Base-by-base conservation (phyloP, 495 filamentous ascomycete species). In the Penicillium diatomitis region DNA sequence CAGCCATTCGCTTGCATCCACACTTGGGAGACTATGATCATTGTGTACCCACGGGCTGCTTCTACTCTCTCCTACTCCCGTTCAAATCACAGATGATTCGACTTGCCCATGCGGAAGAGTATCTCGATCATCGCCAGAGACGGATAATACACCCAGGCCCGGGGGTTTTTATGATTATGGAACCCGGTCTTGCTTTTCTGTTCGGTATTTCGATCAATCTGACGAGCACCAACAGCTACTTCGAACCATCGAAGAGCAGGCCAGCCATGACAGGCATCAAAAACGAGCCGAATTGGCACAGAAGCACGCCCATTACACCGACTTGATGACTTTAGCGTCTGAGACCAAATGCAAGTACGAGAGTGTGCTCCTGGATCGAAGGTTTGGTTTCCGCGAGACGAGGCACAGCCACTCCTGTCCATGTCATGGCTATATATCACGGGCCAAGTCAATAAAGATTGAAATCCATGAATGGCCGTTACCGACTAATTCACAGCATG, bases 391-490 rank as follows among this genome's bases (percentile, higher is more conserved):
- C 37, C 37, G 37, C 4, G 37, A 38, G 10, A n/a, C 37, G 4
- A 8, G 37, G 10, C 37, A 38, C 10, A 38, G 37, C 10, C 37
- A 38, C 20, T 38, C 37, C 10, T 38, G 37, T n/a, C 5, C 37
- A 38, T n/a, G 1, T 0, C 60, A 11, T 31, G 34, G 5, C 12
- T 39, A 68, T 20, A 10, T 47, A 5, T 3, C 44, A 0, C 7
- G 63, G n/a, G 70, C 70, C 0, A 34, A 62, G 0, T 36, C 7
- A 0, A 54, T 88, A 20, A 47, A 9, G 0, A 84, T 88, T 38
- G 4, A 54, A 0, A 44, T 80, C 43, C 68, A 82, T 48, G 82
- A 86, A 52, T 85, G 79, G 81, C 83, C 83, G 3, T 60, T 87
- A 6, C 78, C 83, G 0, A 9, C n/a, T 0, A 42, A 67, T 11